phyloP scores from a whole-genome alignment of 257 asterid species.

The Scutellaria galericulata region DNA sequence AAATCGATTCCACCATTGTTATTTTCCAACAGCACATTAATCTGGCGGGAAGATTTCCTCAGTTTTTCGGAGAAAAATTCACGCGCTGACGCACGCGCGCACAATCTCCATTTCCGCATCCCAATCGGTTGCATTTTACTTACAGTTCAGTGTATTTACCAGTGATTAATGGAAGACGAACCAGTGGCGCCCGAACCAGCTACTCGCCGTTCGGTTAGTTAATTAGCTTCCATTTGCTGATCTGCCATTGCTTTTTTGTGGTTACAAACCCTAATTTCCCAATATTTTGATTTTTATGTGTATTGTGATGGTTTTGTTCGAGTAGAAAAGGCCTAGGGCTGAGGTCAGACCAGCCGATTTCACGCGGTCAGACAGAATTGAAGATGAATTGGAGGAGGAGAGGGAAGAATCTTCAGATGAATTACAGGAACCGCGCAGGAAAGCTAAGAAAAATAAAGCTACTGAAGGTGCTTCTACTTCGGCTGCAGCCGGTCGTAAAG shows the following conservation, averaged over 20 bases:
- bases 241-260: neutral
- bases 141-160: neutral
- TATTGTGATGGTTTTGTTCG: conserved; percentile 29
- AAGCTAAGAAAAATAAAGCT: conserved; percentile 62
- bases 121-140: conserved; percentile 10
- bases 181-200: conserved; percentile 55
- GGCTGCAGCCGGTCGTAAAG: conserved; percentile 48
- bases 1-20: conserved; percentile 29
- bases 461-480: conserved; percentile 68
- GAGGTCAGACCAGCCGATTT: conserved; percentile 53
- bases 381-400: conserved; percentile 66
- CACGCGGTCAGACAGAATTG: conserved; percentile 49
- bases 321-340: conserved; percentile 84
- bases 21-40: conserved; percentile 13
- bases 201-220: conserved; percentile 77
- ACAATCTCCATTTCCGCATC: neutral
- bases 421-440: conserved; percentile 66
- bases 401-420: conserved; percentile 83
- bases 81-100: neutral
- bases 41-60: conserved; percentile 48
- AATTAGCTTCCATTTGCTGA: conserved; percentile 1
- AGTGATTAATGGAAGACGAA: conserved; percentile 64
- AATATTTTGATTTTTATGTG: conserved; percentile 4
- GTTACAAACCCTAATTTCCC: conserved; percentile 37
- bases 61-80: conserved; percentile 11